Percentiles rank a stretch among this genome's conserved stretches.
These are phyloP conservation scores for Xylaria hypoxylon DNA, from an alignment of 2,329 filamentous ascomycete genomes.

Conservation along the genomic window DNA sequence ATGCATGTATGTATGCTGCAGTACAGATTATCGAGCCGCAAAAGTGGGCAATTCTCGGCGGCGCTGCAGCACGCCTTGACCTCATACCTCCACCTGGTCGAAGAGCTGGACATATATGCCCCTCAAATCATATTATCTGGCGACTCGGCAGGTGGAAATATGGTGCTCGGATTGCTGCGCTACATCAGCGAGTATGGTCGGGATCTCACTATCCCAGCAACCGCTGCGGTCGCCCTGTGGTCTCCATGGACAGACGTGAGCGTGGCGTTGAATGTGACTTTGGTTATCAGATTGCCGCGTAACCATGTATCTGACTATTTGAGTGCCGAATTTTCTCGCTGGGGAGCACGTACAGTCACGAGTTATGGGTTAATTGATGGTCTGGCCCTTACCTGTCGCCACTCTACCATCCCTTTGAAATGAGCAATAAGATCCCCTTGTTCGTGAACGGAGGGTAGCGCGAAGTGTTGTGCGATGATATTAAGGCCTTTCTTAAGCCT, in stretches of 20 bases:
- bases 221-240: conserved; percentile 46
- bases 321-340: conserved; percentile 26
- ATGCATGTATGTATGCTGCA: conserved; percentile 49
- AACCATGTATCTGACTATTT: conserved; percentile 34
- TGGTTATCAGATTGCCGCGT: conserved; percentile 24
- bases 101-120: conserved; percentile 43
- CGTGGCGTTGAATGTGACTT: conserved; percentile 14
- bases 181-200: conserved; percentile 48
- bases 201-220: conserved; percentile 39
- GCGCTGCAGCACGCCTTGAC: conserved; percentile 51
- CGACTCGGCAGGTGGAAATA: conserved; percentile 51
- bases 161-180: conserved; percentile 49
- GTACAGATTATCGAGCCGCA: conserved; percentile 48
- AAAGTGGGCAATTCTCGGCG: conserved; percentile 47
- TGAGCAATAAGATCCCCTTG: conserved; percentile 23
- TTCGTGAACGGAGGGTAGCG: conserved; percentile 28
- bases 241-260: conserved; percentile 47
- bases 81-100: conserved; percentile 47
- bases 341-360: conserved; percentile 28
- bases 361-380: conserved; percentile 23
- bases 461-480: conserved; percentile 30
- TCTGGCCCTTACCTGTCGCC: conserved; percentile 34
- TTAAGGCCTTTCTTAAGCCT: conserved; percentile 22
- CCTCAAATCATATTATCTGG: conserved; percentile 50
- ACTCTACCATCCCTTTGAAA: conserved; percentile 31